Evolutionary conservation across 208 protist genomes (phyloP), one percentile per base, ranked within the genome.

Genomic region (Endotrypanum monterogeii): DNA sequence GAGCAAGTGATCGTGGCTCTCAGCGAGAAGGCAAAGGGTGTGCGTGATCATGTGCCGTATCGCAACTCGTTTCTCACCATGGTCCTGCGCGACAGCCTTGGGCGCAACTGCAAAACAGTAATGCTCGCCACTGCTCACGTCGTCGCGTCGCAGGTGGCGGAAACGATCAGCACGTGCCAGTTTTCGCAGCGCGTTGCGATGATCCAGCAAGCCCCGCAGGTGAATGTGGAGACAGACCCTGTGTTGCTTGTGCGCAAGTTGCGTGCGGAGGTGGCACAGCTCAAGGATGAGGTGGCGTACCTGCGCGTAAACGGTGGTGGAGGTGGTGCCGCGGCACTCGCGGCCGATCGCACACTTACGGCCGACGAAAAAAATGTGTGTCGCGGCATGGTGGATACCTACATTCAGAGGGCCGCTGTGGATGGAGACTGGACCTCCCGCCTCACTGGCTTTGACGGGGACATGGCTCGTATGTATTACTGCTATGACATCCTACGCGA

Each of bases 51-150:
- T 86, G 78, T 98, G 25, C 98, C 98, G 35, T 99, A 95, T 77
- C 94, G 97, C 52, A 95, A 98, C 85, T 97, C 89, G 30, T 98
- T 98, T 71, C 90, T 99, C 83, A 99, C 98, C 3, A 92, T 97
- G 87, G 86, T 98, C 55, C 88, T 99, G 68, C 92, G 93, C 3
- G 92, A 98, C 76, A 95, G 91, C 68, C 83, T 98, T 16, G 94
- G 94, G 9, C 98, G 98, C 32, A 99, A 99, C 87, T 99, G 98
- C 57, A 97, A 93, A 83, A 98, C 95, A 16, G 79, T 84, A 28
- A 98, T 98, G 92, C 81, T 98, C n/a, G 94, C 95, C 61, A 97
- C 93, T 0, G 91, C 90, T 11, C 91, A 95, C 69, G 77, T 89
- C 1, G 79, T 89, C 1, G 52, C 60, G 18, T 78, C 83, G 55